Evolutionary conservation across 495 filamentous ascomycete species (phyloP), one percentile per base, ranked within the genome.

Genomic region (Podospora fimiseda): DNA sequence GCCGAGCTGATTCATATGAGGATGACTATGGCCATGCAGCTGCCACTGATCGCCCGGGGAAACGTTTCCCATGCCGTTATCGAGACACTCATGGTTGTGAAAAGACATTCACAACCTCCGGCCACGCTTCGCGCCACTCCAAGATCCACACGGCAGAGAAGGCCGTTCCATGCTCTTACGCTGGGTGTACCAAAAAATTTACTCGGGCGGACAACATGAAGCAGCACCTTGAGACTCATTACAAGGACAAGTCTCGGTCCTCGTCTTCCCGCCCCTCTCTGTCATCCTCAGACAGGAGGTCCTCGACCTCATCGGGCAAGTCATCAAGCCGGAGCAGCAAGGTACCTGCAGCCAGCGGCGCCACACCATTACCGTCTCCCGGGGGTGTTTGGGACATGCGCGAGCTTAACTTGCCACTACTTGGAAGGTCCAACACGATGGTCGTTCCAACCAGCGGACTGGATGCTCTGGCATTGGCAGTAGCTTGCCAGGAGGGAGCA

Each of bases 181-280:
- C 63, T 3, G 75, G 74, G 30, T 97, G 92, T 74, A 80, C 85
- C 67, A 96, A 96, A 70, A 89, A 89, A 43, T 97, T 97, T 63
- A 96, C 93, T 4, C 84, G 92, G 41, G 90, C 93, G 62, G 92
- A 97, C 72, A 97, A 97, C 71, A 96, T 96, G 88, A 96, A 96
- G 75, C 92, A 97, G 61, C 92, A 97, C 62, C 84, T 89, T 48
- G 82, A 91, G 44, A 97, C 93, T 1, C 92, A 97, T 67, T 83
- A 74, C 67, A 83, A 79, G 60, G 72, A 76, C 47, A 73, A 74
- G 59, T 65, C 70, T 1, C 66, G 74, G 15, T 59, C 68, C 7
- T 64, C 68, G 14, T 59, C 63, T 1, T 52, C 65, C 1, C 56
- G 63, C 4, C 56, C 61, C 2, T 50, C 59, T 8, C 18, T 61